Evolutionary conservation across 106 monocot genomes (phyloP).

Genomic region (Dioscorea alata): DNA sequence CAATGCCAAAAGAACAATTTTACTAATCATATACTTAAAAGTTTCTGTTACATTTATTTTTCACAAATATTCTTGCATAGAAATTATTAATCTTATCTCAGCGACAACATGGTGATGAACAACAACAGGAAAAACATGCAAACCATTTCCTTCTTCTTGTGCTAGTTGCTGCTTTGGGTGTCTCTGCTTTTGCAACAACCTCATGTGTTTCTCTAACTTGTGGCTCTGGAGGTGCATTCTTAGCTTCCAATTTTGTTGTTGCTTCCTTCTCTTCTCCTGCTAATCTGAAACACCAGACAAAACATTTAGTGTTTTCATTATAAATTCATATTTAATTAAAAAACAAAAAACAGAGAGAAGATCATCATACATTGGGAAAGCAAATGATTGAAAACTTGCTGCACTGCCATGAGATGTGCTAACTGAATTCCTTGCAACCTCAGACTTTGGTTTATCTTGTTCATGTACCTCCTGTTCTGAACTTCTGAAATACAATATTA

Average conservation of each 20-base stretch:
- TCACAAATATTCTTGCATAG: no score
- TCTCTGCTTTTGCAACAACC: background rate
- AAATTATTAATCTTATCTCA: background rate
- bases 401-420: conserved; percentile 44
- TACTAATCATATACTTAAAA: no score
- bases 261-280: background rate
- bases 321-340: background rate
- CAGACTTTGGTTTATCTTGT: background rate
- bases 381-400: conserved; percentile 49
- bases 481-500: conserved; percentile 21
- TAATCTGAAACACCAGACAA: background rate
- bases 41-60: no score
- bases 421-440: background rate
- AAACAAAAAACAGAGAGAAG: background rate
- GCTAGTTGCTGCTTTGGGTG: background rate
- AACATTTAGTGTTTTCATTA: background rate
- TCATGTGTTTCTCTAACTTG: no score
- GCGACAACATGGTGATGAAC: background rate
- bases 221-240: background rate
- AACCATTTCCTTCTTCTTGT: background rate
- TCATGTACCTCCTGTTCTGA: conserved; percentile 12
- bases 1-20: no score
- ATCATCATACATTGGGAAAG: conserved; percentile 51
- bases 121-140: background rate
- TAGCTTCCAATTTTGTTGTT: background rate